Evolutionary conservation across 169 alveolate species (phyloP), one percentile per base, ranked within the genome.

Genomic region (Eimeria necatrix): DNA sequence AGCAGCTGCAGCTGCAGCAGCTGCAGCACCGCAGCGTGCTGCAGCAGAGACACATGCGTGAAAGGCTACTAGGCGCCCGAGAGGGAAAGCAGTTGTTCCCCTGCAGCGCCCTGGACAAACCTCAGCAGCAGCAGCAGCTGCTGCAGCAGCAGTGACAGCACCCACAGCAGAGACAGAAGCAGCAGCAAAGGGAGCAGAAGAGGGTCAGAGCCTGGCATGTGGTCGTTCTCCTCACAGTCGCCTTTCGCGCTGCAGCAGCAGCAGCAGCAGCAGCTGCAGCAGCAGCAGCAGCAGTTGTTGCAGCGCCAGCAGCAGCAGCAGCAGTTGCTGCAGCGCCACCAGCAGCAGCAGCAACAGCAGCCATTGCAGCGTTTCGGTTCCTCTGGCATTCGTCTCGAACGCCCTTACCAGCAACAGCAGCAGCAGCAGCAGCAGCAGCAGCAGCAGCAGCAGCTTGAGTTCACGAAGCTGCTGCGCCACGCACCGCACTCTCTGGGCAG

Each of bases 371-470:
- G 81, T 48, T 71, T n/a, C 51, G 81, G 81, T 3, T 71, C 49
- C 18, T 71, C 81, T 24, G 81, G 46, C 9, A 14, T 71, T 20
- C 81, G 81, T 48, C 41, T 20, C 9, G 81, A 71, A 20, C 81
- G 81, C 81, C 81, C 51, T 22, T 24, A 5, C 51, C 81, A 8
- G 81, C 64, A 56, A 9, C 76, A 56, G 64, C 81, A 70, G 81
- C 81, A 70, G 81, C 81, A 70, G 81, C 81, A 70, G 81, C 81
- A 24, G 81, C 81, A 24, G 81, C 81, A 70, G 81, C 81, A 26
- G 6, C 81, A 70, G 49, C 81, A 70, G 81, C 51, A 70, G 81
- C 4, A 7, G 10, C 60, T 41, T n/a, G 60, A 48, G 61, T 76
- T 60, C 5, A 9, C 86, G 20, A 76, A 76, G 60, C 60, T 76